phyloP scores from a whole-genome alignment of 805 yeast genomes.

The Yarrowia alimentaria region DNA sequence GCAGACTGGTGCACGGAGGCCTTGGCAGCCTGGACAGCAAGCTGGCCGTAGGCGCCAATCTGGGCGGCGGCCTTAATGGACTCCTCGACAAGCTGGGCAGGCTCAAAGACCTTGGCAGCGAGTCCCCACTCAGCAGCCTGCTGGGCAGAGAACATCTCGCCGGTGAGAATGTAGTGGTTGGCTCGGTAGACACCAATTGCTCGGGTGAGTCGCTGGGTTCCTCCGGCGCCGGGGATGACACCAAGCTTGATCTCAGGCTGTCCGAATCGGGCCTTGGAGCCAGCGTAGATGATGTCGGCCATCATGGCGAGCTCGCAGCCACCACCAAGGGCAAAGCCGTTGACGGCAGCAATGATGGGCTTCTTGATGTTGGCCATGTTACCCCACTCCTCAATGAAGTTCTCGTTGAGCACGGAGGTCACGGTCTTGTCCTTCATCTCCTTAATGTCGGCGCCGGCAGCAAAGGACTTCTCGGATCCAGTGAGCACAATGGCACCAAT shows the following conservation, averaged over 20 bases:
- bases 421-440: constrained; percentile 46
- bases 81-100: constrained; percentile 44
- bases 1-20: constrained; percentile 45
- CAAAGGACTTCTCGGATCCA: constrained; percentile 49
- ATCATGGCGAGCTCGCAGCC: constrained; percentile 58
- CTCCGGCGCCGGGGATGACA: constrained; percentile 51
- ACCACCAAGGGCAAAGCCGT: constrained; percentile 57
- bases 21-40: constrained; percentile 50
- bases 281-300: constrained; percentile 52
- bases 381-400: constrained; percentile 46
- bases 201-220: constrained; percentile 45
- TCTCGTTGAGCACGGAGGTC: constrained; percentile 41
- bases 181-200: constrained; percentile 46
- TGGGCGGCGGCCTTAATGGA: constrained; percentile 48
- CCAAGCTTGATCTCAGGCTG: constrained; percentile 53
- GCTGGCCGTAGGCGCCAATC: constrained; percentile 45
- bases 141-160: constrained; percentile 45
- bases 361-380: constrained; percentile 43
- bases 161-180: constrained; percentile 48
- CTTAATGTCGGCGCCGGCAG: constrained; percentile 58
- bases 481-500: constrained; percentile 51
- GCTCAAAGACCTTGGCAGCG: constrained; percentile 45
- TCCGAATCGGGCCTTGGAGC: constrained; percentile 50
- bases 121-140: constrained; percentile 52
- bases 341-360: constrained; percentile 56